phyloP scores from a whole-genome alignment of 1,139 yeast species.

The Lodderomyces orthopsilosis region DNA sequence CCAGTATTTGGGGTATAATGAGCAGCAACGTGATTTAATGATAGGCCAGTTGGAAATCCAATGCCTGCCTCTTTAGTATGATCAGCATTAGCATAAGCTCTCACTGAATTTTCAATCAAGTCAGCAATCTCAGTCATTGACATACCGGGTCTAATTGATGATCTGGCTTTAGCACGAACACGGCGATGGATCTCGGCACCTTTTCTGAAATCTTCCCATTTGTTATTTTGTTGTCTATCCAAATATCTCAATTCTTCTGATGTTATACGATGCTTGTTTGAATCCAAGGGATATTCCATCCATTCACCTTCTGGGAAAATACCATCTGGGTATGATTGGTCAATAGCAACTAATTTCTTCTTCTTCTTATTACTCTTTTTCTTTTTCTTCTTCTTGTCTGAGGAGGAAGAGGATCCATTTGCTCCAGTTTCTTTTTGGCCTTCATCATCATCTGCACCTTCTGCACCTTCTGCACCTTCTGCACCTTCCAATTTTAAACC shows the following conservation, averaged over 20 bases:
- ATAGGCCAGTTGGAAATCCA: conserved; percentile 97
- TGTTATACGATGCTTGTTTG: conserved; percentile 74
- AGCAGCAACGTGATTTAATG: conserved; percentile 92
- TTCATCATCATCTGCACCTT: conserved; percentile 6
- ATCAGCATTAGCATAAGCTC: conserved; percentile 68
- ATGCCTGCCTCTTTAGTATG: conserved; percentile 75
- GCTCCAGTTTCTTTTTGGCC: conserved; percentile 13
- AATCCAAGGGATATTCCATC: conserved; percentile 70
- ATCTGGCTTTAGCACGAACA: conserved; percentile 77
- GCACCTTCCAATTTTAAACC: conserved; percentile 1
- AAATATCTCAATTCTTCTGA: conserved; percentile 81
- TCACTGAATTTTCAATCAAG: conserved; percentile 78
- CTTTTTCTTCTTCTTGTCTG: conserved; percentile 41
- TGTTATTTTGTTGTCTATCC: conserved; percentile 62
- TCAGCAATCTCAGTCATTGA: conserved; percentile 87
- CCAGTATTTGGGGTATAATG: conserved; percentile 98
- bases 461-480: conserved; percentile 4
- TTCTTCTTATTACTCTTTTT: conserved; percentile 47
- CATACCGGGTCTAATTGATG: conserved; percentile 86
- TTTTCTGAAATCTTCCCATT: conserved; percentile 87
- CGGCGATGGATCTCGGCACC: conserved; percentile 96
- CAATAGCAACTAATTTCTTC: conserved; percentile 55
- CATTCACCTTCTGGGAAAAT: conserved; percentile 87
- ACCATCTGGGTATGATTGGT: conserved; percentile 66
- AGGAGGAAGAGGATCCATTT: conserved; percentile 19